Percentiles rank a stretch among this genome's conserved stretches.
These are phyloP conservation scores for Trichaptum fuscoviolaceum DNA, from an alignment of 768 basidiomycete species.

Conservation along the genomic window DNA sequence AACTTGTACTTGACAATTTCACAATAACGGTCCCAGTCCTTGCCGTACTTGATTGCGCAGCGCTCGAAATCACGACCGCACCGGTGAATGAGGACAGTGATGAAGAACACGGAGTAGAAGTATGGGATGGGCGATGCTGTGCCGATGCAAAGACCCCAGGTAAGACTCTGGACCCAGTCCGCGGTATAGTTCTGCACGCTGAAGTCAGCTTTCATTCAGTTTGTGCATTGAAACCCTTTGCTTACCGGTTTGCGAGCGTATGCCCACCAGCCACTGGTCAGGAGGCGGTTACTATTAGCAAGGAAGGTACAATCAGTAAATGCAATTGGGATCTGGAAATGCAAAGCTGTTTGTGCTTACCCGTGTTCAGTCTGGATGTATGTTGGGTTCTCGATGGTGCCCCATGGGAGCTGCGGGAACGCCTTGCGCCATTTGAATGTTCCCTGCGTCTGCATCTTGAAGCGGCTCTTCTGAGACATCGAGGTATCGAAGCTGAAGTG, in stretches of 20 bases:
- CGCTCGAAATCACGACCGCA: conserved; percentile 93
- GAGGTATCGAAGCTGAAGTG: conserved; percentile 78
- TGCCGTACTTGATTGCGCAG: conserved; percentile 88
- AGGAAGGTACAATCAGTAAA: conserved; percentile 3
- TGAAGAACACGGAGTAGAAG: conserved; percentile 97
- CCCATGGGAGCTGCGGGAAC: conserved; percentile 90
- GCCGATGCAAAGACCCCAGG: conserved; percentile 79
- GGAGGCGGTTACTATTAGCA: conserved; percentile 69
- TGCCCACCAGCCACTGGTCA: conserved; percentile 92
- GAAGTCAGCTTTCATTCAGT: not conserved
- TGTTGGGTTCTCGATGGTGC: conserved; percentile 77
- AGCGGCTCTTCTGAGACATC: conserved; percentile 95
- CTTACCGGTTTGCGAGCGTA: conserved; percentile 88
- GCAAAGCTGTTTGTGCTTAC: conserved; percentile 30
- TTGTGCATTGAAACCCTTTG: not conserved
- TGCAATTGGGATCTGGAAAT: conserved; percentile 1
- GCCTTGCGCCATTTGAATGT: conserved; percentile 80
- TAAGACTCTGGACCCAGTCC: conserved; percentile 83
- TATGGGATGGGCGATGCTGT: conserved; percentile 81
- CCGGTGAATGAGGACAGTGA: conserved; percentile 86
- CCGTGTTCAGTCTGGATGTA: conserved; percentile 94
- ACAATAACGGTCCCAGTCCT: conserved; percentile 93
- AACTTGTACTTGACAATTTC: conserved; percentile 85
- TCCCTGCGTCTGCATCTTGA: conserved; percentile 96
- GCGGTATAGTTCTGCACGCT: conserved; percentile 79